These are phyloP conservation scores for Phylloporus sp. DNA, from an alignment of 768 basidiomycete species.

Conservation along the genomic window DNA sequence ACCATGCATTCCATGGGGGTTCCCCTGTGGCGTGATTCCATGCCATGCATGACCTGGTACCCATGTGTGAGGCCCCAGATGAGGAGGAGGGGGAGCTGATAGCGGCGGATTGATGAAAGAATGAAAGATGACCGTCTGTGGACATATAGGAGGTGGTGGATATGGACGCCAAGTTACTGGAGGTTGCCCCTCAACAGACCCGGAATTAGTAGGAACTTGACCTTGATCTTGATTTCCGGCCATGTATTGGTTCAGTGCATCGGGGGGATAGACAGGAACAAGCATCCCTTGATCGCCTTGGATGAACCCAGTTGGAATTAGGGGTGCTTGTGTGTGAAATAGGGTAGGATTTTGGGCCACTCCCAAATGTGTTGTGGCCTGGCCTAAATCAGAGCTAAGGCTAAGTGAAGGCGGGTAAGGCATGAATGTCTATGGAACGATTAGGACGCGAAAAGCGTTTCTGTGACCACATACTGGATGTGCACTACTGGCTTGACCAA, in stretches of 20 bases:
- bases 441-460: slow-evolving; percentile 5
- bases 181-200: slow-evolving; percentile 27
- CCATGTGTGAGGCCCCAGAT: slow-evolving; percentile 22
- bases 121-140: slow-evolving; percentile 29
- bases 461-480: slow-evolving; percentile 42
- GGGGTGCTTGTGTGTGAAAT: slow-evolving; percentile 43
- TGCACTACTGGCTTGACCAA: slow-evolving; percentile 36
- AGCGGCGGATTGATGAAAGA: slow-evolving; percentile 25
- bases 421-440: slow-evolving; percentile 39
- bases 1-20: slow-evolving; percentile 12
- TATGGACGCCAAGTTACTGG: slow-evolving; percentile 33
- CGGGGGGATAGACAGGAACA: slow-evolving; percentile 64
- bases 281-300: slow-evolving; percentile 71
- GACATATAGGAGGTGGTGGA: slow-evolving; percentile 29
- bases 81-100: slow-evolving; percentile 15
- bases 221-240: slow-evolving; percentile 35
- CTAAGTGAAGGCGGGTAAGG: slow-evolving; percentile 42
- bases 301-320: slow-evolving; percentile 63
- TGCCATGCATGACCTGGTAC: slow-evolving; percentile 24
- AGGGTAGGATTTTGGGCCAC: slow-evolving; percentile 9
- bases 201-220: slow-evolving; percentile 14
- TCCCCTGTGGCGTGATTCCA: slow-evolving; percentile 16
- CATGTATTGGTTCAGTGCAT: slow-evolving; percentile 69
- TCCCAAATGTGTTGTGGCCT: slow-evolving; percentile 16
- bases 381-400: slow-evolving; percentile 27